Base-by-base conservation (phyloP, 108 stramenopile species). In the Tribonema minus region DNA sequence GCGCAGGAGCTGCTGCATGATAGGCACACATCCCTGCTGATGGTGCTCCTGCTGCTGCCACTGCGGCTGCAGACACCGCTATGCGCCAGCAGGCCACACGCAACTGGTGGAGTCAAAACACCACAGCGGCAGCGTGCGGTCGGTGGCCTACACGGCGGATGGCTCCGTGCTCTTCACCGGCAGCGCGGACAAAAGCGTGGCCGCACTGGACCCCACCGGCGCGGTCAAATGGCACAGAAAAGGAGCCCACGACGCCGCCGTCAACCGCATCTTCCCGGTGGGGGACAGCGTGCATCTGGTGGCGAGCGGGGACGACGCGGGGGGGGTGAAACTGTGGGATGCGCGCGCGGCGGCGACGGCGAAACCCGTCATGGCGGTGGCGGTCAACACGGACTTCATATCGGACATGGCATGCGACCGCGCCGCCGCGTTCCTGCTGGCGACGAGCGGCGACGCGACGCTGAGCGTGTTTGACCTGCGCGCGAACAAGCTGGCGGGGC, bases 241-340 rank as follows among this genome's bases (percentile, higher is more conserved):
- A 20, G 61, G 27, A 9, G 79, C 79, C 4, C 79, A 80, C 27
- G 35, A 41, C 25, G 69, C 41, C 37, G 61, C 79, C 2, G 58
- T 80, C 0, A 80, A 80, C 69, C 33, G 61, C 60, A 30, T 80
- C 39, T 62, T 64, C 36, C 37, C 36, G 41, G 63, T 38, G 3
- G 69, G 61, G n/a, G 79, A 70, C 23, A 38, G 62, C 3, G 38
- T 71, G 0, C 46, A n/a, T n/a, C n/a, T n/a, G n/a, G n/a, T 80
- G 63, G 79, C 68, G 15, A 70, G 68, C 27, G 79, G 79, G 23
- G 79, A 80, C 62, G 79, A 80, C 28, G 60, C 63, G 26, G 79
- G 79, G 3, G 79, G 69, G 61, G 34, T 80, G 61, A 80, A 80
- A 70, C 68, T 80, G 40, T 39, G 67, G 67, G 67, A 67, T n/a